Percentiles rank a stretch among this genome's conserved stretches.
Conservation (phyloP, 2,329 filamentous ascomycete species). For the Pseudocercospora macadamiae region DNA sequence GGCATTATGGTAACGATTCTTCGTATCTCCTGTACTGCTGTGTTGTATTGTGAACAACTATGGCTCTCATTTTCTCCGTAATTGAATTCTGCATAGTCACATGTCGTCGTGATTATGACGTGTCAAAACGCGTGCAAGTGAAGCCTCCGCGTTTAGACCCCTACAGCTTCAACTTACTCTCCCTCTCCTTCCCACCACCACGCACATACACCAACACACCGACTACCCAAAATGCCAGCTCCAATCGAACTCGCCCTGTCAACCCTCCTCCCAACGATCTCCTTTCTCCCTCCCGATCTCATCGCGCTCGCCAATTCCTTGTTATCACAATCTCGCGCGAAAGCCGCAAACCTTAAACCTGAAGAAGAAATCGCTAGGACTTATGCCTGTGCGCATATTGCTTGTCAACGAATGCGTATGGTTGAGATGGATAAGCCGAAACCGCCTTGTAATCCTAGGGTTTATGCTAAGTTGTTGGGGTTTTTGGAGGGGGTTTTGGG, state of each 20-base stretch:
- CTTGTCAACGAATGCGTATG: conserved; percentile 83
- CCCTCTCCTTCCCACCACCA: neutral
- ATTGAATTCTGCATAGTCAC: too few relatives aligned
- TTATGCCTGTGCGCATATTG: conserved; percentile 85
- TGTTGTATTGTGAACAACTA: too few relatives aligned
- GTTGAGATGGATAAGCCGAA: conserved; percentile 74
- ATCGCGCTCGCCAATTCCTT: conserved; percentile 72
- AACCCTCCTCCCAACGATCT: conserved; percentile 74
- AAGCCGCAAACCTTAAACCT: conserved; percentile 74
- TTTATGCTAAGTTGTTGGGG: conserved; percentile 81
- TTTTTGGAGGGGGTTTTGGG: conserved; percentile 75
- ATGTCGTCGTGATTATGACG: neutral
- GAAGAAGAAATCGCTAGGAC: conserved; percentile 86
- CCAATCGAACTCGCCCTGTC: conserved; percentile 73
- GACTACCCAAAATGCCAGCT: conserved; percentile 62
- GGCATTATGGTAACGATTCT: too few relatives aligned
- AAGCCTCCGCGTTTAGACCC: neutral
- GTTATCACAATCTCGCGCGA: conserved; percentile 77
- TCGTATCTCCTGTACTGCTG: neutral
- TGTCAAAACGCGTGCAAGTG: neutral
- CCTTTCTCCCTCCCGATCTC: conserved; percentile 69
- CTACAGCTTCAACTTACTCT: conserved; percentile 1
- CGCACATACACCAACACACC: neutral
- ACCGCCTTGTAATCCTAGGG: conserved; percentile 75
- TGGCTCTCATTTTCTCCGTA: too few relatives aligned